Evolutionary conservation across 2,329 filamentous ascomycete species (phyloP), one percentile per base, ranked within the genome.

Genomic region (Alternaria viburni): DNA sequence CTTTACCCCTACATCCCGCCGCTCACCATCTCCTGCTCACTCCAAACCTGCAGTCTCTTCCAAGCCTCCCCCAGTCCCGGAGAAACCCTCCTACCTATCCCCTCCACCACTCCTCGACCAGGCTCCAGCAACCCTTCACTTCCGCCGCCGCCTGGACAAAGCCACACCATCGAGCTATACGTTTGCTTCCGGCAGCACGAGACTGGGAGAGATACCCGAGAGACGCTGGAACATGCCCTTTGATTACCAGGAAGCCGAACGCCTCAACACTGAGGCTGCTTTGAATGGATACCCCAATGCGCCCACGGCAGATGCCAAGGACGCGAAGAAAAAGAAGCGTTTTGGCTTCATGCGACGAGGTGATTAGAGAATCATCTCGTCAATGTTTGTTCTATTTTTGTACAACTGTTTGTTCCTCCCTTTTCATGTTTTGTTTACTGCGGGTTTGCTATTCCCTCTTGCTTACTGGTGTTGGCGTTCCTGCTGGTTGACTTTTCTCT

Each of bases 121-220:
- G 41, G 49, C 61, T 1, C 55, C 59, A 12, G 43, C 61, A 10
- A 59, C 59, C 13, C 32, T 59, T 49, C 54, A 54, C 56, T 45
- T 71, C 11, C 70, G 70, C 19, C 75, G 79, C 25, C 69, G 75
- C 59, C 63, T 74, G 9, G 77, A 81, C 45, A 79, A 79, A 52
- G 57, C 66, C 0, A 82, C 80, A 3, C 79, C 76, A 7, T 82
- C 79, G 9, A 77, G 74, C 41, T 82, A 82, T 59, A 83, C 82
- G 1, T 79, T 83, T 58, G 79, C 81, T 6, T 82, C 81, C 11
- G 80, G 80, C 19, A 82, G 81, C 69, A 85, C 83, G 4, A 83
- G 83, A 70, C 73, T 85, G 9, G 83, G 83, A 46, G 83, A 84
- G 66, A 84, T 85, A 6, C 83, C 83, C 5, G 71, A 83, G 71